phyloP scores from a whole-genome alignment of 176 grass and related monocot genomes.

The Stipa capillata region DNA sequence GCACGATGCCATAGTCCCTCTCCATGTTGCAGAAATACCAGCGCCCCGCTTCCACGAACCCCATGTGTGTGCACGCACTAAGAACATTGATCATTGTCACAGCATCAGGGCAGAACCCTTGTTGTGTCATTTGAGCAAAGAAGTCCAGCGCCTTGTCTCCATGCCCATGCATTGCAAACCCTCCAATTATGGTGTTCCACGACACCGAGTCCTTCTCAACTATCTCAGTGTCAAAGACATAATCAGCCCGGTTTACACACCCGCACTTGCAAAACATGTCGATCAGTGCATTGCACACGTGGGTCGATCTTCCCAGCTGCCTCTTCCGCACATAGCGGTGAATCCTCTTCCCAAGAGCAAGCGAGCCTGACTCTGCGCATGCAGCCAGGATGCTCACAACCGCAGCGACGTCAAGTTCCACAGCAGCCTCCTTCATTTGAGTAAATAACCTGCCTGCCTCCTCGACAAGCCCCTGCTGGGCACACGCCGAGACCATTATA shows the following conservation, averaged over 20 bases:
- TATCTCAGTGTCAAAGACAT: conserved; percentile 55
- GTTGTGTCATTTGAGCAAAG: conserved; percentile 62
- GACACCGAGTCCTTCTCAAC: conserved; percentile 52
- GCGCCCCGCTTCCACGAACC: conserved; percentile 46
- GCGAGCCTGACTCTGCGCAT: conserved; percentile 57
- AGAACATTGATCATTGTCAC: conserved; percentile 65
- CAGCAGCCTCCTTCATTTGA: conserved; percentile 40
- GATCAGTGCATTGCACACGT: conserved; percentile 66
- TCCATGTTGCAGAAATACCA: conserved; percentile 45
- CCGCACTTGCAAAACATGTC: conserved; percentile 82
- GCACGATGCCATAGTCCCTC: conserved; percentile 41
- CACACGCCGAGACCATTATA: conserved; percentile 64
- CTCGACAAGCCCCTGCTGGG: conserved; percentile 38
- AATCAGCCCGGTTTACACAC: conserved; percentile 46
- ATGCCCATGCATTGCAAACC: conserved; percentile 74
- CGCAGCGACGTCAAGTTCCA: conserved; percentile 46
- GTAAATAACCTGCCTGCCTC: conserved; percentile 51
- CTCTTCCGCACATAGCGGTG: conserved; percentile 36
- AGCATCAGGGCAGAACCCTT: conserved; percentile 46
- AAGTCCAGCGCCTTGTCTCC: conserved; percentile 44
- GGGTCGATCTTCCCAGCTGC: conserved; percentile 28
- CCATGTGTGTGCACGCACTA: conserved; percentile 60
- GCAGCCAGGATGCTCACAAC: conserved; percentile 71
- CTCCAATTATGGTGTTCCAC: conserved; percentile 75
- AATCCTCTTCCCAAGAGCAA: conserved; percentile 68